A percentile compares a stretch with the other conserved stretches of the same genome.
phyloP scores from a whole-genome alignment of 2,329 filamentous ascomycete species.

The Beauveria scarabaeidicola region DNA sequence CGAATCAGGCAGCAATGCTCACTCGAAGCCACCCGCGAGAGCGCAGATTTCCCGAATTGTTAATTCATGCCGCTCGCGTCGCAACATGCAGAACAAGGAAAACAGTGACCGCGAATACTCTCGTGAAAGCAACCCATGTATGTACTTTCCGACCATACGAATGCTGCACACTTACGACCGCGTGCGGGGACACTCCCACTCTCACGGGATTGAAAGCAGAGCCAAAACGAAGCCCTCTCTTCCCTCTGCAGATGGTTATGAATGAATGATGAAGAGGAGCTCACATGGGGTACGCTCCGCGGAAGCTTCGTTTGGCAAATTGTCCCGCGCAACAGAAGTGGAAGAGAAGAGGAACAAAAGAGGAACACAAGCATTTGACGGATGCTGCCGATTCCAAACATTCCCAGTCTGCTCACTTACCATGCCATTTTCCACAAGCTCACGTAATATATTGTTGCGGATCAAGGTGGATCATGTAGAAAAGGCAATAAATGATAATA shows the following conservation, averaged over 20 bases:
- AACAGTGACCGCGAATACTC: background rate
- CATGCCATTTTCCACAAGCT: background rate
- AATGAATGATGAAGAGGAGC: background rate
- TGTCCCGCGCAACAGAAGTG: background rate
- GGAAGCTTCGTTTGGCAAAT: background rate
- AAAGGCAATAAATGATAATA: background rate
- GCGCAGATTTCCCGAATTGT: background rate
- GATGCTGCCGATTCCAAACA: background rate
- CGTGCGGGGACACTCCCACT: background rate
- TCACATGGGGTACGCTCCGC: background rate
- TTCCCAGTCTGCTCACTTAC: background rate
- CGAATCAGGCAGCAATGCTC: background rate
- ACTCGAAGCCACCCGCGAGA: background rate
- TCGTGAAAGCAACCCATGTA: background rate
- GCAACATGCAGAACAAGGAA: background rate
- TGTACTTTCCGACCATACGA: background rate
- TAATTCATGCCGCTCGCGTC: background rate
- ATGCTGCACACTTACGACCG: background rate
- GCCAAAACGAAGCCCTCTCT: background rate
- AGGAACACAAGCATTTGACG: background rate
- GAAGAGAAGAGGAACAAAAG: background rate
- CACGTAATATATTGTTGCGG: background rate
- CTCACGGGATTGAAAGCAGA: background rate
- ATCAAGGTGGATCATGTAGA: background rate
- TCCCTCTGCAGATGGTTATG: background rate